Evolutionary conservation across 352 stramenopile species (phyloP), one percentile per base, ranked within the genome.

Genomic region (Phytopythium chamaehyphon): DNA sequence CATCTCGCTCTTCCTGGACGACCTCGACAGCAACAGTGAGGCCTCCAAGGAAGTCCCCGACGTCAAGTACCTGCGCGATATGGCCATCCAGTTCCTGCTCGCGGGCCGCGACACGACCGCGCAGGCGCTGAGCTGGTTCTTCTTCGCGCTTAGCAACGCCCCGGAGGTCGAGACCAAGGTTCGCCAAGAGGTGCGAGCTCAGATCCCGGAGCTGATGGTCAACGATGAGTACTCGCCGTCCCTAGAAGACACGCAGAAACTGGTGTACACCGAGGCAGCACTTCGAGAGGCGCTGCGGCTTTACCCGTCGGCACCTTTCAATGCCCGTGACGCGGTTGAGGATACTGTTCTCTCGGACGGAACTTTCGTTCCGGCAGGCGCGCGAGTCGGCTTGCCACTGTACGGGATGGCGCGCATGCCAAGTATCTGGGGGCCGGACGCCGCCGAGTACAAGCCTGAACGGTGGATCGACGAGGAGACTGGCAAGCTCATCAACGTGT

Each of bases 11-110:
- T 64, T 65, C 28, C 19, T 71, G 35, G 55, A 68, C 40, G 28
- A 57, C 16, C 26, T 16, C 7, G 40, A n/a, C n/a, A n/a, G 18
- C 9, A 19, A 24, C 6, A 21, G 21, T 16, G 7, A 14, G 22
- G 42, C 10, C 35, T 31, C 8, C 1, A 18, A 11, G 9, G 26
- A 43, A 5, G 38, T 24, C 21, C 23, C 54, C 15, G 51, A 62
- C 22, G 46, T 43, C 16, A 40, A 45, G 6, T 56, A 61, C 23
- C 33, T 86, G 33, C 63, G 69, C 6, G 68, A 84, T 40, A 65
- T 86, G 36, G 62, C 82, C 22, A 63, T 86, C 21, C 72, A 66
- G 44, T 77, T 86, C 47, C 45, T 86, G 16, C 54, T 86, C 31
- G 73, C 70, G 31, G 75, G 75, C 16, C 55, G 71, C 8, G 73